Evolutionary conservation across 208 protist species (phyloP).

Genomic region (Leishmania aethiopica): DNA sequence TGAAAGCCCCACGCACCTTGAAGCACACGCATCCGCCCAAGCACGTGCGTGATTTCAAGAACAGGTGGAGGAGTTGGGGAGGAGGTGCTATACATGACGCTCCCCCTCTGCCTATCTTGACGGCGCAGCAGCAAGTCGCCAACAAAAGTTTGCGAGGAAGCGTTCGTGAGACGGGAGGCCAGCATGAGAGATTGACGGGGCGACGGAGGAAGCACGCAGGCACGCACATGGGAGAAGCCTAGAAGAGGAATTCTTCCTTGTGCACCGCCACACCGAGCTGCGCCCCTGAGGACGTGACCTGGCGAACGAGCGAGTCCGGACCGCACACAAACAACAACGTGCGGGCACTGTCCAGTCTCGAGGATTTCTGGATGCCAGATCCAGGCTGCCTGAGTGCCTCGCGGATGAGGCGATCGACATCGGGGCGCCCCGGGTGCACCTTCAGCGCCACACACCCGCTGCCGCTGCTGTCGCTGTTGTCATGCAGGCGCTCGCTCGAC

Average conservation of each 20-base stretch:
- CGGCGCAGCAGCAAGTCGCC: neutral
- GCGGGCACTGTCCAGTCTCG: constrained; percentile 2
- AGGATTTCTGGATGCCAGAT: neutral
- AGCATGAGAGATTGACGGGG: neutral
- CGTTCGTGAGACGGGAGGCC: neutral
- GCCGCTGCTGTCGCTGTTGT: neutral
- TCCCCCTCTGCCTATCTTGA: neutral
- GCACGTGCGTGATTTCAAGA: neutral
- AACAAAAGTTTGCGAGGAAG: neutral
- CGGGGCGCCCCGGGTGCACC: neutral
- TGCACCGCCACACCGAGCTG: constrained; percentile 5
- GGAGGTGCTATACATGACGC: neutral
- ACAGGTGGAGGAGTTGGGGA: neutral
- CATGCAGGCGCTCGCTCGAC: neutral
- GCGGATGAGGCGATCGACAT: constrained; percentile 4
- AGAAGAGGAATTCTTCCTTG: constrained; percentile 8
- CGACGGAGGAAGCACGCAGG: neutral
- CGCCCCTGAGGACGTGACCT: neutral
- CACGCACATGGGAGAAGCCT: neutral
- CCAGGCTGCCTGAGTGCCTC: neutral
- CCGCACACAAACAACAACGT: constrained; percentile 13
- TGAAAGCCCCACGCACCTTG: neutral
- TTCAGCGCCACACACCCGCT: constrained; percentile 1
- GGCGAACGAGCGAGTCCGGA: constrained; percentile 1
- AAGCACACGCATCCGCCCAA: neutral